These are phyloP conservation scores for Detonula confervacea DNA, from an alignment of 352 stramenopile genomes.

Conservation along the genomic window DNA sequence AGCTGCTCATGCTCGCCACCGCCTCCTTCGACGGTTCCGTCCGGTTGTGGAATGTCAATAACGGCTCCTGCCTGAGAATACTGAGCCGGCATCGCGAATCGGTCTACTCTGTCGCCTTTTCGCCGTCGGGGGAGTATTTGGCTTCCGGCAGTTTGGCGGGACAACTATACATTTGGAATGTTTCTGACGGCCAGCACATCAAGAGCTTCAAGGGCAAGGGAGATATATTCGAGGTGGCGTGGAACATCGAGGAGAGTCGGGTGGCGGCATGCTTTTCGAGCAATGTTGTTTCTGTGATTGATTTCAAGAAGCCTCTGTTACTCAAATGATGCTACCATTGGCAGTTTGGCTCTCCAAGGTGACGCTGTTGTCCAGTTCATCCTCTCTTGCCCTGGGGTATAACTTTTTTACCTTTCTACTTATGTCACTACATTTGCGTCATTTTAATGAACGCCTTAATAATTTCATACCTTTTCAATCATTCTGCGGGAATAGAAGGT, in stretches of 20 bases:
- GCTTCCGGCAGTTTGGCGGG: conserved; percentile 96
- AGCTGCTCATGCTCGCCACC: conserved; percentile 90
- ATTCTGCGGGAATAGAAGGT: not conserved
- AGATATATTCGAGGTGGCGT: conserved; percentile 99
- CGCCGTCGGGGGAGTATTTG: conserved; percentile 89
- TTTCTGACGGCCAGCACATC: conserved; percentile 88
- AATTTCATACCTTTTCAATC: not conserved
- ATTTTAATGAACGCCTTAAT: not conserved
- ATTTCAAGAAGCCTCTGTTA: conserved; percentile 69
- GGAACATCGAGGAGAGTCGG: conserved; percentile 90
- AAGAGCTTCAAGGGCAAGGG: conserved; percentile 86
- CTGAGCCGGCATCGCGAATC: conserved; percentile 92
- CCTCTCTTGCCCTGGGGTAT: not conserved
- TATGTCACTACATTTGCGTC: conserved; percentile 38
- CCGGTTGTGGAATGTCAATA: conserved; percentile 92
- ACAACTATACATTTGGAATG: conserved; percentile 97
- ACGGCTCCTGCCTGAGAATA: conserved; percentile 90
- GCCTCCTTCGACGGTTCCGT: conserved; percentile 96
- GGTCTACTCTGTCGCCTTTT: conserved; percentile 86
- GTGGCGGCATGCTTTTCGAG: conserved; percentile 85
- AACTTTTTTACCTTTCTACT: conserved; percentile 11
- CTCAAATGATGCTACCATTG: no score
- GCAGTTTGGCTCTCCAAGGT: no score
- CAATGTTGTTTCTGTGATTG: conserved; percentile 83
- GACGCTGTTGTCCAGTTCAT: no score